phyloP scores from a whole-genome alignment of 345 rosid species.

The Brassica incana region DNA sequence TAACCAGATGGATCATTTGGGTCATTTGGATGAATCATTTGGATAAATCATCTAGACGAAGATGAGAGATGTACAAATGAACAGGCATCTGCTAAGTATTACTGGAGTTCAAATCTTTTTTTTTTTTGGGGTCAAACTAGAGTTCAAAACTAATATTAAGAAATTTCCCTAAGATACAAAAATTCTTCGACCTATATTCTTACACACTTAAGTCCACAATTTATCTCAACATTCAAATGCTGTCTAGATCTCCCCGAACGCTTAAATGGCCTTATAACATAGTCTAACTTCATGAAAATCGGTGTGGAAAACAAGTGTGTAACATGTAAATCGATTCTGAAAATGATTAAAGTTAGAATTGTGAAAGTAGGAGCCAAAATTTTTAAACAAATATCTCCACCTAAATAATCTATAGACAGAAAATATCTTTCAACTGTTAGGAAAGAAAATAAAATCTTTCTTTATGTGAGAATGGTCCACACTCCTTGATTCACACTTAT shows the following conservation, averaged over 20 bases:
- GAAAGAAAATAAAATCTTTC: background rate
- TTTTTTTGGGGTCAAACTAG: background rate
- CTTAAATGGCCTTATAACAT: background rate
- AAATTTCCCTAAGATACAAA: background rate
- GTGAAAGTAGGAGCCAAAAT: background rate
- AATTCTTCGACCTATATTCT: background rate
- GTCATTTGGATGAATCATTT: no score
- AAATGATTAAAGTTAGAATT: background rate
- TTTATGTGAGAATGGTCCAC: background rate
- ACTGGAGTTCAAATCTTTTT: no score
- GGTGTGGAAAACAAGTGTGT: background rate
- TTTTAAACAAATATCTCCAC: background rate
- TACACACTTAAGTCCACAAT: background rate
- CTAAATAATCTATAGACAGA: background rate
- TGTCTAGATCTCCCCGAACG: background rate
- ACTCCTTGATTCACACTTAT: background rate
- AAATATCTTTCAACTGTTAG: background rate
- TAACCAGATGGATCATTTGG: no score
- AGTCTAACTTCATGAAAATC: background rate
- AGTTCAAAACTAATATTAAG: background rate
- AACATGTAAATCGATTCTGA: background rate
- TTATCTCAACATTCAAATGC: background rate
- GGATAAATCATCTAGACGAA: no score
- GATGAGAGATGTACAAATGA: no score
- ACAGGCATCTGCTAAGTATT: background rate